These are phyloP conservation scores for Brachypodium distachyon DNA, from an alignment of 202 grass and related monocot genomes.

Conservation along the genomic window DNA sequence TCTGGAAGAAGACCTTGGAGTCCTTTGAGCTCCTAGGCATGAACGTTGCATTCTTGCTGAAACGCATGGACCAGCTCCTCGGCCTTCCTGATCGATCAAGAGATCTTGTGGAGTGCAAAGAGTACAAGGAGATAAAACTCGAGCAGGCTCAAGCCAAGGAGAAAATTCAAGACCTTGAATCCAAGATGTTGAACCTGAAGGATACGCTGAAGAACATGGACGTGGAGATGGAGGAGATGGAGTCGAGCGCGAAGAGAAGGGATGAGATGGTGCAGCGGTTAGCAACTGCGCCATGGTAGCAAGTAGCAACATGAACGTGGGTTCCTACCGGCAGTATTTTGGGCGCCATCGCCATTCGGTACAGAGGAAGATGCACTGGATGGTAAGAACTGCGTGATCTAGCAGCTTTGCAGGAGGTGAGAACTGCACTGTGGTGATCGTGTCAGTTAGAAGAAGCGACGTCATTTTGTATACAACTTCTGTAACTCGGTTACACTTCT, in stretches of 20 bases:
- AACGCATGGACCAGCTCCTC: not conserved
- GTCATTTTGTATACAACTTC: too few species aligned
- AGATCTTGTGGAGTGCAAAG: not conserved
- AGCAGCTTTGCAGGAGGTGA: too few species aligned
- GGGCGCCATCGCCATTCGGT: not conserved
- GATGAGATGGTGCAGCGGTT: not conserved
- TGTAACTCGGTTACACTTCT: not conserved
- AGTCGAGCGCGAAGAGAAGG: not conserved
- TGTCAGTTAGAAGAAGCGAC: too few species aligned
- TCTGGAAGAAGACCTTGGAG: slow-evolving; percentile 44
- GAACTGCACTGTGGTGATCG: too few species aligned
- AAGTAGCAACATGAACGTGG: too few species aligned
- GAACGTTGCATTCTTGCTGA: slow-evolving; percentile 23
- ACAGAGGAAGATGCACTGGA: too few species aligned
- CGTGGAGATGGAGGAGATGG: slow-evolving; percentile 23
- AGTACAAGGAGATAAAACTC: slow-evolving; percentile 6
- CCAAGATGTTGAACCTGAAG: slow-evolving; percentile 17
- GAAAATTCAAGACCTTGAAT: slow-evolving; percentile 20
- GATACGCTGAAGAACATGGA: slow-evolving; percentile 9
- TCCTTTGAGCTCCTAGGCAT: slow-evolving; percentile 32
- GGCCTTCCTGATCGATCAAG: not conserved
- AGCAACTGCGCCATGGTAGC: slow-evolving; percentile 26
- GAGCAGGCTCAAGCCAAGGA: not conserved
- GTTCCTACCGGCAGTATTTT: not conserved
- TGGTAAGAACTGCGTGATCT: too few species aligned